Evolutionary conservation across 2,329 filamentous ascomycete species (phyloP).

Genomic region (Ceratocystis smalleyi): DNA sequence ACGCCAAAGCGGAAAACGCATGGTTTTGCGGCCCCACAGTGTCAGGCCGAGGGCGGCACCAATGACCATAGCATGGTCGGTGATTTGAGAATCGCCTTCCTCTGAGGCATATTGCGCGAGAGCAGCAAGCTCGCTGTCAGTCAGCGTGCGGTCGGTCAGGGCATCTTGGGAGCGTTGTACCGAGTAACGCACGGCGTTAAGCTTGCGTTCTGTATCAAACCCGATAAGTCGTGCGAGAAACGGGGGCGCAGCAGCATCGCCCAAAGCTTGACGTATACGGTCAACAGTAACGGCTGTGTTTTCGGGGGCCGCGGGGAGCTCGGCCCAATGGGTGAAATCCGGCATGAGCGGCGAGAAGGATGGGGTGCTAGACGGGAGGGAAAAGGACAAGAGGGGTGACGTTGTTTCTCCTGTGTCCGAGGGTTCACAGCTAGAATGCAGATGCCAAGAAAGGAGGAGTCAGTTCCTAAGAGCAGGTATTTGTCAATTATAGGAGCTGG

Average conservation of each 20-base stretch:
- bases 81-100: constrained; percentile 18
- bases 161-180: constrained; percentile 17
- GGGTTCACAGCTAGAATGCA: no score
- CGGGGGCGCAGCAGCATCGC: constrained; percentile 9
- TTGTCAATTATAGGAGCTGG: no score
- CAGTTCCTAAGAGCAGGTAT: no score
- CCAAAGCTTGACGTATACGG: constrained; percentile 9
- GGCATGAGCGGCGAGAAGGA: constrained; percentile 1
- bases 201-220: constrained; percentile 10
- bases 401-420: no score
- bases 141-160: constrained; percentile 23
- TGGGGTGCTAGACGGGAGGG: not conserved
- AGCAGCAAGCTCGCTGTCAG: constrained; percentile 26
- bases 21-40: constrained; percentile 23
- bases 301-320: constrained; percentile 10
- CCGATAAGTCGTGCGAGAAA: constrained; percentile 12
- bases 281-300: constrained; percentile 9
- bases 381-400: not conserved
- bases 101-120: constrained; percentile 23
- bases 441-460: no score
- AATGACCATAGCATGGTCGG: constrained; percentile 23
- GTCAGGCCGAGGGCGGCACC: constrained; percentile 21
- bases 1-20: constrained; percentile 29
- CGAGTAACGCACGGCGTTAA: constrained; percentile 20
- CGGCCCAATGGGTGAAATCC: constrained; percentile 11